Evolutionary conservation across 1,284 basidiomycete species (phyloP).

Genomic region (Xerocomus minutiporus): DNA sequence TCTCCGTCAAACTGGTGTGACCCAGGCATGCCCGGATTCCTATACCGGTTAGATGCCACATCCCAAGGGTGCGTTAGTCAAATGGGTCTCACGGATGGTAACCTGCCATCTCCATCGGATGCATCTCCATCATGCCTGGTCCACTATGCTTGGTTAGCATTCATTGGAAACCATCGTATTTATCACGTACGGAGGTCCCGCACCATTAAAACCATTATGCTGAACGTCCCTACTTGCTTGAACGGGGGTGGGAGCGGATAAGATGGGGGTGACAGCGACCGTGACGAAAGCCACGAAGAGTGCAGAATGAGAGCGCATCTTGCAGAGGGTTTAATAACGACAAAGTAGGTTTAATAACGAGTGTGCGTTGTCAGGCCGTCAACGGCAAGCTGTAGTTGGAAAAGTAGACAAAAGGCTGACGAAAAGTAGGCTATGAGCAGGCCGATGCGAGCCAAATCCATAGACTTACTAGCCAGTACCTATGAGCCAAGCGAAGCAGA

Average conservation of each 20-base stretch:
- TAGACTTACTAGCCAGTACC: not conserved
- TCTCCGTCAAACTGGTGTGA: not conserved
- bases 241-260: not conserved
- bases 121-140: not conserved
- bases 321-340: not conserved
- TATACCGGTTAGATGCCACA: not conserved
- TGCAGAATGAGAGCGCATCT: constrained; percentile 7
- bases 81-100: too few relatives aligned
- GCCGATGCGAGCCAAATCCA: not conserved
- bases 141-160: not conserved
- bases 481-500: not conserved
- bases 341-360: constrained; percentile 1
- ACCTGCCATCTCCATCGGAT: too few relatives aligned
- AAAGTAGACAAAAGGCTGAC: not conserved
- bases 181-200: not conserved
- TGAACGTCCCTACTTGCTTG: not conserved
- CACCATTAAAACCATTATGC: too few relatives aligned
- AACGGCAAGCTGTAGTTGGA: constrained; percentile 2
- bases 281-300: constrained; percentile 4
- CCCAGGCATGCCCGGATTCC: not conserved
- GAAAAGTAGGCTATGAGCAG: not conserved
- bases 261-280: constrained; percentile 1
- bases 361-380: constrained; percentile 6
- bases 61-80: not conserved
- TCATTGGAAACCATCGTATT: not conserved